These are phyloP conservation scores for Ophiostoma sp. DNA, from an alignment of 2,329 filamentous ascomycete genomes.

Conservation along the genomic window DNA sequence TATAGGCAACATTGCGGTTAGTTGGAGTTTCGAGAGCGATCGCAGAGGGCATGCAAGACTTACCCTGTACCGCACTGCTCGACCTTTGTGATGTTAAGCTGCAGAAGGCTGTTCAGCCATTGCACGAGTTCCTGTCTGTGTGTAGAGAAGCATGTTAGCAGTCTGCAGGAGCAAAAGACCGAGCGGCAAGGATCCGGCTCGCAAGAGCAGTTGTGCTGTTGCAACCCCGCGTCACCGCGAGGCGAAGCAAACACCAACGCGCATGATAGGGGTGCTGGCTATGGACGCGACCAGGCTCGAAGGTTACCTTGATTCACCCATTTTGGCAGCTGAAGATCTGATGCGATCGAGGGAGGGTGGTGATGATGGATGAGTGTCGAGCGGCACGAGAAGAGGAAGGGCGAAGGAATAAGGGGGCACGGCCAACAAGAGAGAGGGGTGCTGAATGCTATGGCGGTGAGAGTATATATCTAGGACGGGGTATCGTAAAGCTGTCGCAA, in stretches of 20 bases:
- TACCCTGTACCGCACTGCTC: slow-evolving; percentile 49
- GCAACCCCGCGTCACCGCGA: neutral
- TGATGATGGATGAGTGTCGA: neutral
- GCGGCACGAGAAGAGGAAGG: neutral
- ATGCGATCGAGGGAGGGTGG: neutral
- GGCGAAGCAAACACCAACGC: neutral
- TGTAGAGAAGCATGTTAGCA: slow-evolving; percentile 9
- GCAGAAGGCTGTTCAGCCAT: slow-evolving; percentile 96
- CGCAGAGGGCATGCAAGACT: slow-evolving; percentile 6
- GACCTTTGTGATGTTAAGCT: slow-evolving; percentile 97
- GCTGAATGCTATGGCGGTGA: slow-evolving; percentile 10
- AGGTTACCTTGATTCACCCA: slow-evolving; percentile 27
- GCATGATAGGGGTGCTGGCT: neutral
- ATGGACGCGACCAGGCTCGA: neutral
- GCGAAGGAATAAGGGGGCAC: neutral
- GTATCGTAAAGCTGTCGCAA: slow-evolving; percentile 13
- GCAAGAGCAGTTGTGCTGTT: neutral
- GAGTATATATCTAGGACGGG: neutral
- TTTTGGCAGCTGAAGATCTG: slow-evolving; percentile 18
- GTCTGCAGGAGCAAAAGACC: neutral
- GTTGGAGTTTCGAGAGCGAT: neutral
- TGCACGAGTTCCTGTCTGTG: slow-evolving; percentile 86
- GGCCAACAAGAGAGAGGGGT: neutral
- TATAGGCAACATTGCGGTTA: slow-evolving; percentile 35
- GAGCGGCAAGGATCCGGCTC: neutral